Evolutionary conservation across 2,329 filamentous ascomycete species (phyloP), one percentile per base, ranked within the genome.

Genomic region (Orbilia javanica): DNA sequence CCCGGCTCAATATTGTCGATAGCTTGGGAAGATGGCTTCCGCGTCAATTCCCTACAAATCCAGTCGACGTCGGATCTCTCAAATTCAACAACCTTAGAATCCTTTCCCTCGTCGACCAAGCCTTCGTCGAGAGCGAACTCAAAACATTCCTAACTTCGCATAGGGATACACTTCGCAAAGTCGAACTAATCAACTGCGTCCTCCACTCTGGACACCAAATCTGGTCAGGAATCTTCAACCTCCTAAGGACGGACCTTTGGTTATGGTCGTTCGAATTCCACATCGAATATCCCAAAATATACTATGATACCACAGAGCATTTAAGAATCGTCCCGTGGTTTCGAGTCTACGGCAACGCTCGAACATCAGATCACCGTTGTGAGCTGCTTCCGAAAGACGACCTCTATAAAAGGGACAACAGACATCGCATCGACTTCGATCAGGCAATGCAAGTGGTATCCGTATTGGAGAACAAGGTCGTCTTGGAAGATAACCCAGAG

Each of bases 191-290:
- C 27, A 60, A 62, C 13, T 74, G 70, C 29, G 27, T 67, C 7
- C 50, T 67, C 6, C 36, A 62, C 6, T 67, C 62, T 1, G 15
- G 42, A 3, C 20, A 63, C 15, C 70, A 74, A n/a, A 50, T 60
- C 4, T 74, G 70, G 70, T 74, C 70, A 0, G 4, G 7, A 3
- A 74, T 74, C 10, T 74, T 74, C 34, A 15, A 44, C 5, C 52
- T 74, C 31, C 20, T 74, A 18, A 27, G 31, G 27, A 25, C 70
- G 2, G 42, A 67, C 10, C 50, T 74, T 8, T 52, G 36, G 1
- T 29, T 74, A 6, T 18, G 44, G 13, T 48, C 50, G 2, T 74
- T 67, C 42, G 63, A 67, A 34, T 67, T 67, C 39, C 62, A 74
- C 22, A 42, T 36, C 36, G 25, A 36, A 15, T 50, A 39, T 7